Percentiles rank a stretch among this genome's conserved stretches.
phyloP scores from a whole-genome alignment of 768 basidiomycete genomes.

The Pleurotus pulmonarius region DNA sequence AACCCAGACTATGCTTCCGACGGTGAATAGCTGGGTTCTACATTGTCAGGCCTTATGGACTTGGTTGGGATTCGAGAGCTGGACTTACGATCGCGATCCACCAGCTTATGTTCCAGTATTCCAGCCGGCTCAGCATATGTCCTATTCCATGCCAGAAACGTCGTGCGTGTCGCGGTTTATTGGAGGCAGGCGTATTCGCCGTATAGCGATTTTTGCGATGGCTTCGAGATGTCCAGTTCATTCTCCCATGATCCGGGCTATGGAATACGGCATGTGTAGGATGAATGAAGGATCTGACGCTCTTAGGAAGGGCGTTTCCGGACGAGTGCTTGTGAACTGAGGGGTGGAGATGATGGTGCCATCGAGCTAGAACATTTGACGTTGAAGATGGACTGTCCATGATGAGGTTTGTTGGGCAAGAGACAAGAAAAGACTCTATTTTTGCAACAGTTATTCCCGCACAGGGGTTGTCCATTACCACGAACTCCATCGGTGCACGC shows the following conservation, averaged over 20 bases:
- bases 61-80: no score
- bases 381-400: not conserved
- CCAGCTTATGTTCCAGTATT: slow-evolving; percentile 44
- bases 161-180: slow-evolving; percentile 13
- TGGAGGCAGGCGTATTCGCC: slow-evolving; percentile 17
- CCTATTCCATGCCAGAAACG: slow-evolving; percentile 16
- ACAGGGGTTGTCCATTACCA: no score
- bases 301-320: slow-evolving; percentile 21
- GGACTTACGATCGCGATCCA: slow-evolving; percentile 34
- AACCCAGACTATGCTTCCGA: slow-evolving; percentile 48
- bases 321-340: slow-evolving; percentile 21
- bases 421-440: no score
- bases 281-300: slow-evolving; percentile 25
- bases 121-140: slow-evolving; percentile 26
- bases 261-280: slow-evolving; percentile 30
- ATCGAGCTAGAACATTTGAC: slow-evolving; percentile 4
- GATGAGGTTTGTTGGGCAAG: not conserved
- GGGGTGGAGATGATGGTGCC: slow-evolving; percentile 28
- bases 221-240: slow-evolving; percentile 37
- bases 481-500: no score
- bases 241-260: slow-evolving; percentile 7
- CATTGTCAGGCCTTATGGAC: not conserved
- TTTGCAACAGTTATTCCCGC: no score
- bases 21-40: slow-evolving; percentile 28
- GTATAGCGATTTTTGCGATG: slow-evolving; percentile 34